Conservation (phyloP, 768 basidiomycete genomes). For the Russula virescens region DNA sequence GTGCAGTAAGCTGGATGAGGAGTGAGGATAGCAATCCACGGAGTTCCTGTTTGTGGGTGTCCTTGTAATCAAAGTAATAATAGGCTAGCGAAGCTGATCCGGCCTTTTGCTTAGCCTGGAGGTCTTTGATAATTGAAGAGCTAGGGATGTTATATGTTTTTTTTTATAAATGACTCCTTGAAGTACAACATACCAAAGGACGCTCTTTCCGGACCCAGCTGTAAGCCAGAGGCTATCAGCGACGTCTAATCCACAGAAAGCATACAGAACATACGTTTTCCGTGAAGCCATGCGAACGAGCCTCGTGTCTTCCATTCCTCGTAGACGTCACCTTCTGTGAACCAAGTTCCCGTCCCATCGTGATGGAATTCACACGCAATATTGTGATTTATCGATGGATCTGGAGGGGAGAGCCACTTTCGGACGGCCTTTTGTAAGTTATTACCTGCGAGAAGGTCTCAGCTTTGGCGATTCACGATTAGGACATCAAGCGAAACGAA, state of each 20-base stretch:
- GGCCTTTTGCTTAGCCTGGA: too few relatives aligned
- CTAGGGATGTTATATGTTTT: too few relatives aligned
- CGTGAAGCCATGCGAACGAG: background rate
- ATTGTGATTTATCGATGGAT: constrained; percentile 7
- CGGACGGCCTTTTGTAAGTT: background rate
- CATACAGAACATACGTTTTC: background rate
- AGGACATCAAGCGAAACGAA: background rate
- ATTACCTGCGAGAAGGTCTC: background rate
- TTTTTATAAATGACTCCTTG: background rate
- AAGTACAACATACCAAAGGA: background rate
- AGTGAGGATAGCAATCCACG: constrained; percentile 5
- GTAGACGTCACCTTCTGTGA: constrained; percentile 3
- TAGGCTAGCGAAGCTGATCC: too few relatives aligned
- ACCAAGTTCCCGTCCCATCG: background rate
- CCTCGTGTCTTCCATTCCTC: constrained; percentile 3
- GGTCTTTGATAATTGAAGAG: too few relatives aligned
- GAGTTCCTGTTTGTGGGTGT: background rate
- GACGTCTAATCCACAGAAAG: background rate
- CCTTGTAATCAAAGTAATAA: constrained; percentile 5
- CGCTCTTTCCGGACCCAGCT: constrained; percentile 6
- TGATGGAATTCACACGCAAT: background rate
- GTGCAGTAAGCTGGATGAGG: background rate
- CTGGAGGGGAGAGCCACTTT: constrained; percentile 7
- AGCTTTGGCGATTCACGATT: background rate
- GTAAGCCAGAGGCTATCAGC: background rate